Conservation (phyloP, 2,329 filamentous ascomycete genomes). For the Leptographium galeiforme region DNA sequence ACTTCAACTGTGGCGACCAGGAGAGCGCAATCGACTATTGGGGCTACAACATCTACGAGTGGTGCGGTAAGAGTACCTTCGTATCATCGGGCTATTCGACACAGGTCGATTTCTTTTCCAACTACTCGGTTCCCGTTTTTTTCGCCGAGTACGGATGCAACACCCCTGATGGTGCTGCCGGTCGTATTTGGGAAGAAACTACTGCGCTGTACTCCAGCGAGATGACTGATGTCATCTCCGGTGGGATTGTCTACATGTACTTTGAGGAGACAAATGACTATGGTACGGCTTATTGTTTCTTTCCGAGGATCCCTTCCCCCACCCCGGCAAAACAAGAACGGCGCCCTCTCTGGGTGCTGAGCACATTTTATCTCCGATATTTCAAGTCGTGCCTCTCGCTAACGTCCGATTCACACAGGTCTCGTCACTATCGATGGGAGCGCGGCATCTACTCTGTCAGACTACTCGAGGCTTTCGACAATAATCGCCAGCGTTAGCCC, state of each 20-base stretch:
- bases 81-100: constrained; percentile 63
- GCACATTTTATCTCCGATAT: too few species aligned
- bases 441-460: constrained; percentile 51
- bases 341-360: too few species aligned
- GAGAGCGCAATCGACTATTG: constrained; percentile 77
- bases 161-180: constrained; percentile 40
- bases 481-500: constrained; percentile 58
- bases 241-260: constrained; percentile 99
- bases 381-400: too few species aligned
- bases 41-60: constrained; percentile 99
- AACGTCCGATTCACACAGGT: constrained; percentile 26
- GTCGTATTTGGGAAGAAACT: constrained; percentile 77
- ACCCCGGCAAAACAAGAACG: too few species aligned
- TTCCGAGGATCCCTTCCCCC: background rate
- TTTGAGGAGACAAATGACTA: constrained; percentile 85
- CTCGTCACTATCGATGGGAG: constrained; percentile 48
- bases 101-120: constrained; percentile 73
- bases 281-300: constrained; percentile 32
- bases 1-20: constrained; percentile 79
- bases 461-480: constrained; percentile 61
- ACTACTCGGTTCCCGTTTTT: constrained; percentile 90
- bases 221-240: constrained; percentile 83
- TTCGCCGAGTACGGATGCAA: constrained; percentile 99
- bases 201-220: constrained; percentile 61
- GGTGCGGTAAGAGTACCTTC: constrained; percentile 82